Percentiles rank a stretch among this genome's conserved stretches.
These are phyloP conservation scores for Geranium brycei DNA, from an alignment of 345 rosid genomes.

Conservation along the genomic window DNA sequence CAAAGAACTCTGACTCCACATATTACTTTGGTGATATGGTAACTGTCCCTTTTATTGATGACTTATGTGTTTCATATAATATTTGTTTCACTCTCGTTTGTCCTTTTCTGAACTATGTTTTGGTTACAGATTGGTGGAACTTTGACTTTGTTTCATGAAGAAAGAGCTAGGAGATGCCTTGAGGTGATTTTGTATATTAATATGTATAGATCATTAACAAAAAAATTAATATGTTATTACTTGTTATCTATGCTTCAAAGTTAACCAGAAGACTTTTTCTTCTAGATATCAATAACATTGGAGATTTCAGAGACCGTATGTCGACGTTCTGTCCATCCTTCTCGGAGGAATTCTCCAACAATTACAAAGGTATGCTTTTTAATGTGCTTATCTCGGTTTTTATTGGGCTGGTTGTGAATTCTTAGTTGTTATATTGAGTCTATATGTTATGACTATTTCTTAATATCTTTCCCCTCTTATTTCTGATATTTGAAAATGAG, in stretches of 20 bases:
- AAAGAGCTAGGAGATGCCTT: slow-evolving; percentile 77
- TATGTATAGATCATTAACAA: background rate
- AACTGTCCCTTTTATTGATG: slow-evolving; percentile 11
- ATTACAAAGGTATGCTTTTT: slow-evolving; percentile 50
- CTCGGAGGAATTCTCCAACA: slow-evolving; percentile 74
- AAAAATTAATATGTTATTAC: slow-evolving; percentile 2
- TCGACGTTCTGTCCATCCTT: slow-evolving; percentile 60
- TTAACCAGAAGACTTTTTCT: slow-evolving; percentile 12
- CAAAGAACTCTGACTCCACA: slow-evolving; percentile 74
- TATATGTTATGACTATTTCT: too few species aligned
- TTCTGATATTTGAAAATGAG: background rate
- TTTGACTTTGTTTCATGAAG: slow-evolving; percentile 86
- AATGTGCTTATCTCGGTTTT: too few species aligned
- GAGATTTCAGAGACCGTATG: slow-evolving; percentile 80
- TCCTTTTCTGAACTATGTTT: slow-evolving; percentile 11
- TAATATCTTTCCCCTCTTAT: background rate
- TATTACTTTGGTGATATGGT: slow-evolving; percentile 95
- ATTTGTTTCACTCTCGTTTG: background rate
- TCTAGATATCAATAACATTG: slow-evolving; percentile 63
- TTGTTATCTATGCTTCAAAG: slow-evolving; percentile 8
- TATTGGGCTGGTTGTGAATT: too few species aligned
- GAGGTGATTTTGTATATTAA: slow-evolving; percentile 42
- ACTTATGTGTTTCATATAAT: background rate
- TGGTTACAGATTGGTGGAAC: slow-evolving; percentile 83
- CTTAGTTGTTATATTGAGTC: too few species aligned